Evolutionary conservation across 2,329 filamentous ascomycete genomes (phyloP), one percentile per base, ranked within the genome.

Genomic region (Coniochaeta sp.): DNA sequence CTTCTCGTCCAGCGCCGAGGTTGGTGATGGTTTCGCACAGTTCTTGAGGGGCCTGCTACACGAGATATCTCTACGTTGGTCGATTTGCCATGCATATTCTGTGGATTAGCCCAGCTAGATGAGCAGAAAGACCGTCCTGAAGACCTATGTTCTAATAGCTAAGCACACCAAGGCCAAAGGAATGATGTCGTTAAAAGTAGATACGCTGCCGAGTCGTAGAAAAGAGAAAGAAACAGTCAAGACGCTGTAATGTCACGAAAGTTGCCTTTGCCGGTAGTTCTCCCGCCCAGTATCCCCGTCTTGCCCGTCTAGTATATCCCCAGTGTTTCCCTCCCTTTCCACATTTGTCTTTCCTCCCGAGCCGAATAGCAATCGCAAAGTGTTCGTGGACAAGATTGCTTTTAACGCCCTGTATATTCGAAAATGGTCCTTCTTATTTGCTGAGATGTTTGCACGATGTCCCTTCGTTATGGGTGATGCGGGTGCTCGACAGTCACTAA

Each of bases 131-230:
- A 12, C 38, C 38, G 20, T 26, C 38, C 18, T 42, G 38, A 42
- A 42, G 38, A 26, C 38, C 38, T 42, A 18, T 26, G 38, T 42
- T 42, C 38, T 42, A 42, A 42, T 42, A n/a, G 38, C 38, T 42
- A 42, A 42, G 8, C 9, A 12, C 9, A 8, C 38, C 22, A 22
- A 24, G 35, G 4, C n/a, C 10, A 42, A 42, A 42, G 20, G 5
- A 16, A 42, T 42, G 38, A 24, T 33, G 38, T 42, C 38, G 38
- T 42, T 42, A 42, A 22, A n/a, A 42, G 38, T 24, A 14, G n/a
- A 42, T n/a, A 42, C 20, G 38, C 38, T 42, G 18, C 20, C 10
- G 22, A 26, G 20, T 24, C n/a, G n/a, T n/a, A n/a, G 20, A 10
- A 42, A 26, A 24, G 38, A 42, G 38, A 24, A 42, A 22, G 9